Evolutionary conservation across 345 rosid genomes (phyloP).

Genomic region (Adansonia digitata): DNA sequence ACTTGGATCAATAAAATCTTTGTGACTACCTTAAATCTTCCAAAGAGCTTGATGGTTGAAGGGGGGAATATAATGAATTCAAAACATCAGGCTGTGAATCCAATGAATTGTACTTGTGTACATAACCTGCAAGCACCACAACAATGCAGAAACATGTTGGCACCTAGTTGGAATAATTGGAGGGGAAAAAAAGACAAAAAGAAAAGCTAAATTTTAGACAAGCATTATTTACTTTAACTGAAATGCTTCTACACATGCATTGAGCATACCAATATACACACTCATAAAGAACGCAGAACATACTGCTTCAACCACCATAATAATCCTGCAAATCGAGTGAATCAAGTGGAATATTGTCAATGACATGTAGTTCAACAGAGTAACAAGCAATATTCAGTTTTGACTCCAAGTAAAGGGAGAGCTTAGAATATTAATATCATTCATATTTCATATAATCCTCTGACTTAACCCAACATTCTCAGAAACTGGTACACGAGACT

Average conservation of each 20-base stretch:
- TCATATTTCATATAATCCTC: neutral
- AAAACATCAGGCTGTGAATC: conserved; percentile 90
- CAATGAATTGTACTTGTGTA: conserved; percentile 73
- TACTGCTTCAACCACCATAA: conserved; percentile 74
- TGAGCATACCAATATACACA: conserved; percentile 70
- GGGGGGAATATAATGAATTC: conserved; percentile 92
- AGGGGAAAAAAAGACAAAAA: no score
- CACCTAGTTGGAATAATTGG: neutral
- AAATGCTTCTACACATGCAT: neutral
- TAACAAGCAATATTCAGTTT: no score
- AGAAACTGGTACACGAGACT: neutral
- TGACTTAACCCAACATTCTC: neutral
- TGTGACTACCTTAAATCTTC: conserved; percentile 72
- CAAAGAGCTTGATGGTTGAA: conserved; percentile 86
- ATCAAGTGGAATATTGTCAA: neutral
- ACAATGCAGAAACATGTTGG: conserved; percentile 3
- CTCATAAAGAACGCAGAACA: conserved; percentile 75
- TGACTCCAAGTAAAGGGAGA: neutral
- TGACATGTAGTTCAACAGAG: neutral
- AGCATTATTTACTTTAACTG: conserved; percentile 8
- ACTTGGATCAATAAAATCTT: neutral
- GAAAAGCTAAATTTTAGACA: neutral
- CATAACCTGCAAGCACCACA: conserved; percentile 56
- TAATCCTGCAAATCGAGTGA: conserved; percentile 74
- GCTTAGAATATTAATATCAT: neutral